phyloP scores from a whole-genome alignment of 2,329 filamentous ascomycete genomes.

The Calonectria montana region DNA sequence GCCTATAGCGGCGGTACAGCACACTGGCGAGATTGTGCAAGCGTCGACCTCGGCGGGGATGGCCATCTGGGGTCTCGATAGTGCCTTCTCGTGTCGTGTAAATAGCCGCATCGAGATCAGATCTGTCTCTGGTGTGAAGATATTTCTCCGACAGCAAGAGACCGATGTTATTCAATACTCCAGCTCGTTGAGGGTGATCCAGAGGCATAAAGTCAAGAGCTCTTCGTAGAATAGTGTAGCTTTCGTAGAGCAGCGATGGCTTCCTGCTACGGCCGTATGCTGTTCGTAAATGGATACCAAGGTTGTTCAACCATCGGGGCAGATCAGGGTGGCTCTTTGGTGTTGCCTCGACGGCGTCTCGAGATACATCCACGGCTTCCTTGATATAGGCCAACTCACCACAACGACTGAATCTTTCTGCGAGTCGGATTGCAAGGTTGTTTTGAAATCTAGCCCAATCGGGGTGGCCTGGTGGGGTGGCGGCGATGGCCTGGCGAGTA shows the following conservation, averaged over 20 bases:
- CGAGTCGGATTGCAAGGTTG: background rate
- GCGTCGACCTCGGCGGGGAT: background rate
- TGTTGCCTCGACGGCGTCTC: background rate
- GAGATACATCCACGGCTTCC: background rate
- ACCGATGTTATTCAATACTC: background rate
- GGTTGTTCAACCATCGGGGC: background rate
- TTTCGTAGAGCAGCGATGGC: background rate
- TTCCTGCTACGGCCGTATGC: background rate
- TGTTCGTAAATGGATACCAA: background rate
- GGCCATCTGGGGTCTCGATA: background rate
- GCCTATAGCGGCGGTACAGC: background rate
- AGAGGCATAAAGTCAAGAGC: background rate
- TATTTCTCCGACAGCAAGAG: background rate
- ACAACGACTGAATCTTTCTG: background rate
- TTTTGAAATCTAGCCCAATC: background rate
- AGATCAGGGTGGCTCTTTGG: background rate
- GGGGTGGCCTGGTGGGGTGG: background rate
- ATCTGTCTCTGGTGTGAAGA: background rate
- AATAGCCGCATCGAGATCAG: background rate
- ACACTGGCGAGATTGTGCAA: background rate
- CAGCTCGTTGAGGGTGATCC: background rate
- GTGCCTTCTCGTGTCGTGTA: background rate
- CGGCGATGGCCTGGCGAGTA: background rate
- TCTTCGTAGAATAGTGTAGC: background rate
- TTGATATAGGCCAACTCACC: background rate